Conservation (phyloP, 1,284 basidiomycete genomes). For the Ustanciosporium gigantosporum region DNA sequence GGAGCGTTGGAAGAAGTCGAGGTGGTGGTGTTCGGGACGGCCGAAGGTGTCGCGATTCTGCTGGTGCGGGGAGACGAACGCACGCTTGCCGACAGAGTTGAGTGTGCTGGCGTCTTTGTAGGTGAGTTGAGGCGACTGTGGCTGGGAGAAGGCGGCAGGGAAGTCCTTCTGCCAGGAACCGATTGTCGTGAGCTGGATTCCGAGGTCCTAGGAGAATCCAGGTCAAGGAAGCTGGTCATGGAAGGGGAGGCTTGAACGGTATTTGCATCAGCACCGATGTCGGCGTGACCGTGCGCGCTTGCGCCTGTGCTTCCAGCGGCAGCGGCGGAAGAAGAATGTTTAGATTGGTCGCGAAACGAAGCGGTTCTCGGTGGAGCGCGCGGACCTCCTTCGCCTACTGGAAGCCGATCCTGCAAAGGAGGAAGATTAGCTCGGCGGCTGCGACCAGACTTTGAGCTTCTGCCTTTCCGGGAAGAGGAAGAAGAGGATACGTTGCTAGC, state of each 20-base stretch:
- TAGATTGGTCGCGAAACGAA: constrained; percentile 31
- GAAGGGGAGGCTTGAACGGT: constrained; percentile 16
- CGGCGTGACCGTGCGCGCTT: constrained; percentile 17
- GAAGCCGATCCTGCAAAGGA: constrained; percentile 17
- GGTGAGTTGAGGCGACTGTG: constrained; percentile 1
- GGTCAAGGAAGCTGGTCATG: constrained; percentile 34
- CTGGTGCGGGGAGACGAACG: not conserved
- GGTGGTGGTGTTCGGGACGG: not conserved
- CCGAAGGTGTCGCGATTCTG: not conserved
- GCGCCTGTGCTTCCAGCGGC: too few relatives aligned
- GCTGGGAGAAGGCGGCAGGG: constrained; percentile 3
- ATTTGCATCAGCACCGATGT: constrained; percentile 20
- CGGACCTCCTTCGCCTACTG: constrained; percentile 25
- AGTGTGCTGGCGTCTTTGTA: not conserved
- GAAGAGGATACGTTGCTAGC: not conserved
- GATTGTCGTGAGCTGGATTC: constrained; percentile 12
- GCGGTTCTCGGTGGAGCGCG: constrained; percentile 27
- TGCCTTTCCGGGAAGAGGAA: not conserved
- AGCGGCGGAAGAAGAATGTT: constrained; percentile 5
- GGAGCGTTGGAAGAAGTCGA: not conserved
- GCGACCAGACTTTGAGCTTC: constrained; percentile 5
- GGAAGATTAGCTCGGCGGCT: constrained; percentile 24
- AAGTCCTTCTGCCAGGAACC: constrained; percentile 22
- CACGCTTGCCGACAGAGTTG: not conserved
- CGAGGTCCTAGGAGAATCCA: constrained; percentile 29